Conservation (phyloP, 768 basidiomycete species). For the Leucogyrophana mollusca region DNA sequence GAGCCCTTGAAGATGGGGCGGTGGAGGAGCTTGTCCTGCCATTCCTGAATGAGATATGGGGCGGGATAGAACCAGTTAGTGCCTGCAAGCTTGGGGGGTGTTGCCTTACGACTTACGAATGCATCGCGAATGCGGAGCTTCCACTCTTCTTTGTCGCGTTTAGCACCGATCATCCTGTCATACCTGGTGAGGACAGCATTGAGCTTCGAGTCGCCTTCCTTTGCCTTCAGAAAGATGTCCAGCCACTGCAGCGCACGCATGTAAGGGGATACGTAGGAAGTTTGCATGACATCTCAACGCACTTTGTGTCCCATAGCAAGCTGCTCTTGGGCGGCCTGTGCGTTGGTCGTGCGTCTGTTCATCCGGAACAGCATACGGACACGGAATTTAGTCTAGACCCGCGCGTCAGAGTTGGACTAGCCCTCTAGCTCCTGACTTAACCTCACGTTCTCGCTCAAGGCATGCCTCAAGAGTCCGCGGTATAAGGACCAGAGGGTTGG, state of each 20-base stretch:
- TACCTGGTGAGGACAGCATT: conserved; percentile 54
- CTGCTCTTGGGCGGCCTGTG: conserved; percentile 42
- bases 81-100: not conserved
- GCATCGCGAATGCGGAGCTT: conserved; percentile 46
- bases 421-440: not conserved
- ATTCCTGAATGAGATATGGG: conserved; percentile 40
- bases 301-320: conserved; percentile 61
- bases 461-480: conserved; percentile 57
- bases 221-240: conserved; percentile 53
- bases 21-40: conserved; percentile 49
- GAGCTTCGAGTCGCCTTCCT: conserved; percentile 47
- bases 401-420: not conserved
- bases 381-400: conserved; percentile 54
- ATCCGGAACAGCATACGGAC: conserved; percentile 53
- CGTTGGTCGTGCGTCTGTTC: conserved; percentile 53
- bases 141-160: conserved; percentile 48
- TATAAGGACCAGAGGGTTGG: conserved; percentile 82
- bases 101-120: conserved; percentile 39
- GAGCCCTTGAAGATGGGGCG: conserved; percentile 73
- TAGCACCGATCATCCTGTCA: conserved; percentile 51
- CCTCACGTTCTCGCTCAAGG: conserved; percentile 57
- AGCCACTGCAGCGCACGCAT: conserved; percentile 46
- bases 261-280: not conserved
- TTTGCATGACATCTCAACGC: too few species aligned
- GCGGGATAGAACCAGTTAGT: not conserved